phyloP scores from a whole-genome alignment of 2,329 filamentous ascomycete species.

The Xylaria sp. region DNA sequence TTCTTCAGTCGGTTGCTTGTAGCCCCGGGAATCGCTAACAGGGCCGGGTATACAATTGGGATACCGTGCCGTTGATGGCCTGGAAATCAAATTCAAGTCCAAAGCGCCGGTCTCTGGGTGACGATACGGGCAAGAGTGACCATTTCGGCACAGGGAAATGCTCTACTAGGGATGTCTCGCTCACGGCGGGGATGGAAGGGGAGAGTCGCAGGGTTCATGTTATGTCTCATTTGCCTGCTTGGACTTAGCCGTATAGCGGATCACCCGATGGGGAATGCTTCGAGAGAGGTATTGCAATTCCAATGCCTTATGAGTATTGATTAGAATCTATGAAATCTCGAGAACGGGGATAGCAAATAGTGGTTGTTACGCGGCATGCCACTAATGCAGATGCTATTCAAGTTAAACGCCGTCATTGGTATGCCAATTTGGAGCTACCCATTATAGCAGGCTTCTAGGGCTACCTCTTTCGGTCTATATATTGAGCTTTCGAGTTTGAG shows the following conservation, averaged over 20 bases:
- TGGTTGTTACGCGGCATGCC: conserved; percentile 15
- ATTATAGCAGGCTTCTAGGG: too few relatives aligned
- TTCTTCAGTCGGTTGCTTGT: not conserved
- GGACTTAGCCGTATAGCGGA: not conserved
- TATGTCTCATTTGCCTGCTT: not conserved
- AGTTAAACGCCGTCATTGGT: not conserved
- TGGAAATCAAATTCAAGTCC: not conserved
- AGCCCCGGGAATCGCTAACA: not conserved
- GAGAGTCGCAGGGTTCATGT: conserved; percentile 18
- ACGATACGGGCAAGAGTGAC: conserved; percentile 27
- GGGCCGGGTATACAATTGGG: not conserved
- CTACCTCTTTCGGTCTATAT: too few relatives aligned
- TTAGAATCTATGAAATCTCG: not conserved
- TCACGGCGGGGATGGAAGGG: conserved; percentile 14
- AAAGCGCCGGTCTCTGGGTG: conserved; percentile 6
- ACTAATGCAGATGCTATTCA: not conserved
- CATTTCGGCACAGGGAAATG: conserved; percentile 26
- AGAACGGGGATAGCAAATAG: not conserved
- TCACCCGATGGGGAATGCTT: not conserved
- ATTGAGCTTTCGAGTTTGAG: too few relatives aligned
- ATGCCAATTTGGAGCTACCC: not conserved
- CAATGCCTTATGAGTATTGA: not conserved
- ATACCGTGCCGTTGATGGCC: not conserved
- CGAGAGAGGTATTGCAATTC: not conserved
- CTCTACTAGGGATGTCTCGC: not conserved